A percentile compares a stretch with the other conserved stretches of the same genome.
phyloP scores from a whole-genome alignment of 2,329 filamentous ascomycete species.

The Ampelomyces quisqualis region DNA sequence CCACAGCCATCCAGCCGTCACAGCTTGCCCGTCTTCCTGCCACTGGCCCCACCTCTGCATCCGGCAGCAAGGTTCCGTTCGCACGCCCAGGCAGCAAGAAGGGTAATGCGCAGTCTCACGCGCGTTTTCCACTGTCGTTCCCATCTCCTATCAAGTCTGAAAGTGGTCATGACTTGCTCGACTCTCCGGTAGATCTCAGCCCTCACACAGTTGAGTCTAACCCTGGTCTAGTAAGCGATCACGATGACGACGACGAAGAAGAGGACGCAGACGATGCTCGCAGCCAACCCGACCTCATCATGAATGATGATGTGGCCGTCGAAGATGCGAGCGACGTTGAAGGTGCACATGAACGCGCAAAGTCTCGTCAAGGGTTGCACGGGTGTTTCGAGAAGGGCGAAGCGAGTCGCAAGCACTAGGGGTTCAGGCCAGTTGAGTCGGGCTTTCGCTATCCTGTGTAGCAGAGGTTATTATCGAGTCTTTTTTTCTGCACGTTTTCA shows the following conservation, averaged over 20 bases:
- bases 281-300: slow-evolving; percentile 39
- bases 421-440: slow-evolving; percentile 29
- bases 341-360: slow-evolving; percentile 35
- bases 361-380: slow-evolving; percentile 34
- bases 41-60: slow-evolving; percentile 23
- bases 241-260: slow-evolving; percentile 52
- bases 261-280: slow-evolving; percentile 43
- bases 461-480: slow-evolving; percentile 9
- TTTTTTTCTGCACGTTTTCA: slow-evolving; percentile 14
- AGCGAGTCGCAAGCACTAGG: slow-evolving; percentile 40
- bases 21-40: slow-evolving; percentile 39
- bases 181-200: slow-evolving; percentile 46
- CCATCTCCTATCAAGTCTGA: slow-evolving; percentile 31
- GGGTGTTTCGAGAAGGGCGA: slow-evolving; percentile 41
- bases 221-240: slow-evolving; percentile 53
- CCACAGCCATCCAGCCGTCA: slow-evolving; percentile 26
- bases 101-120: slow-evolving; percentile 27
- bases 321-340: slow-evolving; percentile 45
- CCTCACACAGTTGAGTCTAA: slow-evolving; percentile 53
- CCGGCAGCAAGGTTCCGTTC: slow-evolving; percentile 32
- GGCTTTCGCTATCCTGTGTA: slow-evolving; percentile 15
- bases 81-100: slow-evolving; percentile 40
- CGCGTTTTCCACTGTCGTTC: slow-evolving; percentile 36
- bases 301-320: slow-evolving; percentile 42
- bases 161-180: slow-evolving; percentile 32